Evolutionary conservation across 2,329 filamentous ascomycete genomes (phyloP).

Genomic region (Plectosphaerella sp.): DNA sequence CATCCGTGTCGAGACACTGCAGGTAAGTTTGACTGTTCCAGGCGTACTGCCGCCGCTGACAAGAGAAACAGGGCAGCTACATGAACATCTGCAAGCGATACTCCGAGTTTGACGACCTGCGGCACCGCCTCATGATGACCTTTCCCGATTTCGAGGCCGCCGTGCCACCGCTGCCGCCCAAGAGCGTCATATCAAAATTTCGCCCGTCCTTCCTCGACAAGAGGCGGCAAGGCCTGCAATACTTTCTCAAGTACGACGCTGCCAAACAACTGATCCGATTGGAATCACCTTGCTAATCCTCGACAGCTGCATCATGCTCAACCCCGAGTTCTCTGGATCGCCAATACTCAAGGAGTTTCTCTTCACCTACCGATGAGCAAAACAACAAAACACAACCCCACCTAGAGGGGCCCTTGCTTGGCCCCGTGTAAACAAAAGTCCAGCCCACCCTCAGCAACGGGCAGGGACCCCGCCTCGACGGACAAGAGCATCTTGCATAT

Average conservation of each 20-base stretch:
- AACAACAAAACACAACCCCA: too few species aligned
- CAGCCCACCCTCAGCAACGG: too few species aligned
- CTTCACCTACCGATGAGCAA: constrained; percentile 44
- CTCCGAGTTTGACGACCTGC: constrained; percentile 87
- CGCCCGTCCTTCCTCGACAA: constrained; percentile 80
- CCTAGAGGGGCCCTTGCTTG: too few species aligned
- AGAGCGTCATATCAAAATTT: constrained; percentile 86
- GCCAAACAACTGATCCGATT: background rate
- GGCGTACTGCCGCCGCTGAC: constrained; percentile 7
- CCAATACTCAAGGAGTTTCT: constrained; percentile 88
- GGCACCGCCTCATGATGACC: constrained; percentile 66
- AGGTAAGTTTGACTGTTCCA: constrained; percentile 47
- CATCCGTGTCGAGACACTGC: constrained; percentile 80
- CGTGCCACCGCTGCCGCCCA: constrained; percentile 87
- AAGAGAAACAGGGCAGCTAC: constrained; percentile 45
- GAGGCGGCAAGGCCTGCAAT: constrained; percentile 75
- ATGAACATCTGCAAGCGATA: constrained; percentile 71
- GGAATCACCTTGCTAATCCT: constrained; percentile 13
- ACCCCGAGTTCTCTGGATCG: constrained; percentile 91
- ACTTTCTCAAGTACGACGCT: constrained; percentile 80
- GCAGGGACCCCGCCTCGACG: too few species aligned
- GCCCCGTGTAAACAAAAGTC: too few species aligned
- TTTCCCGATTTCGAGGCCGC: constrained; percentile 82
- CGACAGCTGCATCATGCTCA: constrained; percentile 77
- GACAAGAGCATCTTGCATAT: too few species aligned